Evolutionary conservation across 192 early-diverging fungal genomes (phyloP).

Genomic region (Spinellus fusiger): DNA sequence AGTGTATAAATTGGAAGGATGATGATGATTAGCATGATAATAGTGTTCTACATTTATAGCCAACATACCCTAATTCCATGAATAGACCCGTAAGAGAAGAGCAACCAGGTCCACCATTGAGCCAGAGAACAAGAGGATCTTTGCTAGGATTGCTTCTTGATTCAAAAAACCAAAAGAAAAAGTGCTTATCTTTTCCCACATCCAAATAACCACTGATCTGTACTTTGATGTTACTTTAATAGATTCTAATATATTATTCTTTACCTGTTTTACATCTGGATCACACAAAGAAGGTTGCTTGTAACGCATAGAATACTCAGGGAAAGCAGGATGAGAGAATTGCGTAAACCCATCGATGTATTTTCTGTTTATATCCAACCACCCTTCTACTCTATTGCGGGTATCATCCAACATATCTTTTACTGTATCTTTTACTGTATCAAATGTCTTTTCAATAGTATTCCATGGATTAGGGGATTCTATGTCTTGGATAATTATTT

Average conservation of each 20-base stretch:
- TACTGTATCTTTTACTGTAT: constrained; percentile 5
- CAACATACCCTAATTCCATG: constrained; percentile 40
- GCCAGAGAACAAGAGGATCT: constrained; percentile 49
- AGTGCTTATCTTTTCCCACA: constrained; percentile 66
- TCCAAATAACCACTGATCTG: constrained; percentile 77
- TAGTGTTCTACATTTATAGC: too few species aligned
- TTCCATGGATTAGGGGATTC: too few species aligned
- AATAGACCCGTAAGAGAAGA: constrained; percentile 37
- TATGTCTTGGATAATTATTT: too few species aligned
- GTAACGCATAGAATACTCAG: constrained; percentile 67
- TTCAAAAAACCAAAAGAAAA: constrained; percentile 99
- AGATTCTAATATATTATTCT: background rate
- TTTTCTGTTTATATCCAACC: too few species aligned
- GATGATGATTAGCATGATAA: background rate
- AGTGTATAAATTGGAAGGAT: background rate
- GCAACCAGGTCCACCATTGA: constrained; percentile 39
- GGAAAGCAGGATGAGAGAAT: constrained; percentile 56
- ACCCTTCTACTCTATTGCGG: too few species aligned
- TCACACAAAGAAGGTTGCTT: constrained; percentile 83
- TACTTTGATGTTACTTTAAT: background rate
- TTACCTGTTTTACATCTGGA: constrained; percentile 77
- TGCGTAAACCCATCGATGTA: constrained; percentile 34
- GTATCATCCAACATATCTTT: constrained; percentile 32
- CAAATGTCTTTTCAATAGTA: too few species aligned
- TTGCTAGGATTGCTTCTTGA: constrained; percentile 67